Evolutionary conservation across 2,329 filamentous ascomycete genomes (phyloP).

Genomic region (Bretziella fagacearum): DNA sequence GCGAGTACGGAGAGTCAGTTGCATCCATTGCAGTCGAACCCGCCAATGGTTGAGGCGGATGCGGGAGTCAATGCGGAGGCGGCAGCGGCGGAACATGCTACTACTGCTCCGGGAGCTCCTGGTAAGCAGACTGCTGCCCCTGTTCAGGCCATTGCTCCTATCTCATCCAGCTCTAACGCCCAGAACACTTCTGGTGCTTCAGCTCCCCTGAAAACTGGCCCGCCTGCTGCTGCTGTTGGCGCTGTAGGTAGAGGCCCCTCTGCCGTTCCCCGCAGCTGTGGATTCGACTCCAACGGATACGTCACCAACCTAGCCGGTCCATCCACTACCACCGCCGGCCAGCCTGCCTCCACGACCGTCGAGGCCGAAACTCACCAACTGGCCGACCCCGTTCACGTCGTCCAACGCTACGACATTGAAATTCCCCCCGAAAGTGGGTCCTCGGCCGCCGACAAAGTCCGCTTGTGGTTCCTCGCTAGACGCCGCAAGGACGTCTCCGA

Average conservation of each 20-base stretch:
- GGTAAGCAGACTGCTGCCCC: background rate
- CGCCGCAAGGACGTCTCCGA: slow-evolving; percentile 9
- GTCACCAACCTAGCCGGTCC: background rate
- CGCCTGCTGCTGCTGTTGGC: slow-evolving; percentile 2
- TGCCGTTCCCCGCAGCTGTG: background rate
- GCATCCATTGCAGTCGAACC: slow-evolving; percentile 12
- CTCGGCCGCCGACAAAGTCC: slow-evolving; percentile 9
- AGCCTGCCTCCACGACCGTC: background rate
- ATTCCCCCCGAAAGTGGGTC: slow-evolving; percentile 7
- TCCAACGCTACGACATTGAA: background rate
- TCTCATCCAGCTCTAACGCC: background rate
- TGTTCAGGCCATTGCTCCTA: background rate
- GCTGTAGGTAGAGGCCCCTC: background rate
- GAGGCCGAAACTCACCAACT: background rate
- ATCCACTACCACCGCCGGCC: background rate
- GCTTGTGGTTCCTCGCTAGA: slow-evolving; percentile 9
- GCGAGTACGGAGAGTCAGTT: background rate
- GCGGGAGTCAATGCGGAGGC: background rate
- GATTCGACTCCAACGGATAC: background rate
- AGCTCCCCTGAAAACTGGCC: background rate
- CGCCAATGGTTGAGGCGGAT: background rate
- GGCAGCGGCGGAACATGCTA: no score
- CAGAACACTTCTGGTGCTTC: background rate
- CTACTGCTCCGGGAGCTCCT: background rate
- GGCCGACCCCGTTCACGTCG: background rate